A percentile compares a stretch with the other conserved stretches of the same genome.
phyloP scores from a whole-genome alignment of 495 filamentous ascomycete species.

The Penicillium manginii region DNA sequence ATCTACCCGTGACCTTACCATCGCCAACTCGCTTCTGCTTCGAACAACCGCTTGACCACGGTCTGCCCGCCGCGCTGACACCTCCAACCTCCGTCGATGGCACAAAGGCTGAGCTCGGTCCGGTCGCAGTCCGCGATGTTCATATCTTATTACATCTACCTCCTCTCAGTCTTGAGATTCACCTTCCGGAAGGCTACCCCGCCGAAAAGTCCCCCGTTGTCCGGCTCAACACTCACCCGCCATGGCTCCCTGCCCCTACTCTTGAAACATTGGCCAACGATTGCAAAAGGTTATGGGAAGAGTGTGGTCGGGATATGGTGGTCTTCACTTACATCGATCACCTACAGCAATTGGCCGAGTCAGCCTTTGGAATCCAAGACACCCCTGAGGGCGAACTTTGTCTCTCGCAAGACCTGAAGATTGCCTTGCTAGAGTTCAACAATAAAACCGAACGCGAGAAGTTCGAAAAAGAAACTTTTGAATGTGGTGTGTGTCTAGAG shows the following conservation, averaged over 20 bases:
- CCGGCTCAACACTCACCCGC: slow-evolving; percentile 63
- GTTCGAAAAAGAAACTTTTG: slow-evolving; percentile 84
- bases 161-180: slow-evolving; percentile 67
- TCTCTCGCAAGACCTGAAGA: slow-evolving; percentile 61
- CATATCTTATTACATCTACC: slow-evolving; percentile 77
- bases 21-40: slow-evolving; percentile 73
- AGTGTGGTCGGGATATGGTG: slow-evolving; percentile 74
- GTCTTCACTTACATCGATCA: slow-evolving; percentile 87
- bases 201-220: slow-evolving; percentile 65
- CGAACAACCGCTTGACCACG: slow-evolving; percentile 53
- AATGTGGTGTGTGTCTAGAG: slow-evolving; percentile 90
- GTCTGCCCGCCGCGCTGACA: slow-evolving; percentile 40
- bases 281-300: slow-evolving; percentile 74
- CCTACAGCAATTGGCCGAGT: slow-evolving; percentile 78
- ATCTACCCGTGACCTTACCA: slow-evolving; percentile 72
- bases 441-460: slow-evolving; percentile 68
- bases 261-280: slow-evolving; percentile 64
- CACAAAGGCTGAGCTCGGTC: slow-evolving; percentile 29
- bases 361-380: slow-evolving; percentile 72
- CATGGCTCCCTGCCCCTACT: slow-evolving; percentile 69
- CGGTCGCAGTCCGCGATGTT: slow-evolving; percentile 45
- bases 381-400: slow-evolving; percentile 46
- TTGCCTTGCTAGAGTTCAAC: slow-evolving; percentile 78
- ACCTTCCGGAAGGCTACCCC: slow-evolving; percentile 79
- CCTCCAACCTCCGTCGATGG: slow-evolving; percentile 52